A percentile compares a stretch with the other conserved stretches of the same genome.
Evolutionary conservation across 768 basidiomycete species (phyloP).

Genomic region (Daedaleopsis sinensis): DNA sequence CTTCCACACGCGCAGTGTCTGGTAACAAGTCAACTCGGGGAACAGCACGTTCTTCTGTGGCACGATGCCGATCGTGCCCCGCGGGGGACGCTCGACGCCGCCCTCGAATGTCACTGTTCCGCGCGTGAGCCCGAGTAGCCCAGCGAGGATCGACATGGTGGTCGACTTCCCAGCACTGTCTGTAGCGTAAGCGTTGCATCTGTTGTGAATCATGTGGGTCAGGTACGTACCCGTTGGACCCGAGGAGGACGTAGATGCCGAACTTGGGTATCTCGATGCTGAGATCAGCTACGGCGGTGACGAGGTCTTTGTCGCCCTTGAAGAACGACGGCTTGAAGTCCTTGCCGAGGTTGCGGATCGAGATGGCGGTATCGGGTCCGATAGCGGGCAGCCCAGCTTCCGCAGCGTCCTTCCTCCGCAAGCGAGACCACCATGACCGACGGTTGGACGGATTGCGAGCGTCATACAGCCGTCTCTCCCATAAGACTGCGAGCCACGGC

Average conservation of each 20-base stretch:
- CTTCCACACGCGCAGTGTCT: constrained; percentile 73
- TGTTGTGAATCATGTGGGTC: not conserved
- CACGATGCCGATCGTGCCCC: constrained; percentile 73
- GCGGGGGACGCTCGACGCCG: constrained; percentile 53
- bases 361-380: constrained; percentile 55
- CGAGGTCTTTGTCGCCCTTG: constrained; percentile 45
- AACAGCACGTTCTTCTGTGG: constrained; percentile 86
- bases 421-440: constrained; percentile 28
- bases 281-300: constrained; percentile 69
- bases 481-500: constrained; percentile 63
- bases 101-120: constrained; percentile 62
- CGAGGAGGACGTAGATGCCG: constrained; percentile 79
- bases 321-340: constrained; percentile 56
- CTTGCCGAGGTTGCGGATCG: constrained; percentile 62
- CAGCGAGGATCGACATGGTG: constrained; percentile 64
- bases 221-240: constrained; percentile 60
- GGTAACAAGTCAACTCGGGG: constrained; percentile 71
- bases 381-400: constrained; percentile 29
- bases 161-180: constrained; percentile 80
- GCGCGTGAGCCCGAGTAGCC: constrained; percentile 57
- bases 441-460: constrained; percentile 41
- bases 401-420: constrained; percentile 14
- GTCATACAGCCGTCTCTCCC: constrained; percentile 67
- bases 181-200: not conserved
- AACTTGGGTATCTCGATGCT: constrained; percentile 68